Evolutionary conservation across 2,329 filamentous ascomycete genomes (phyloP).

Genomic region (Didymella segeticola): DNA sequence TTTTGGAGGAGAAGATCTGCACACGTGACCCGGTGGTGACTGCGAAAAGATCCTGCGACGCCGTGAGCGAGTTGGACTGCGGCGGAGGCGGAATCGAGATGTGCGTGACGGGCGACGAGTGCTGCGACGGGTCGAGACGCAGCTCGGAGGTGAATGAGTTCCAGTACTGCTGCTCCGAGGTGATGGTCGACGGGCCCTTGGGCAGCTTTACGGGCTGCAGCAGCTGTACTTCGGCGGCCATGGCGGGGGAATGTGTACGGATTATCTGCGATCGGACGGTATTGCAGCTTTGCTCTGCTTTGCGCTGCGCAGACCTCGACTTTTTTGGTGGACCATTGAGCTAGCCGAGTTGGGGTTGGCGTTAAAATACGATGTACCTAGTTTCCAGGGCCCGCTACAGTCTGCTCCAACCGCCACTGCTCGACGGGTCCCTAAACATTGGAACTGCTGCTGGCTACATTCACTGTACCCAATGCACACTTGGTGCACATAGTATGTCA

Average conservation of each 20-base stretch:
- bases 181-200: slow-evolving; percentile 79
- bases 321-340: slow-evolving; percentile 12
- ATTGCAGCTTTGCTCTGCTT: slow-evolving; percentile 23
- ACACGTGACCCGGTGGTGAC: slow-evolving; percentile 94
- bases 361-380: too few species aligned
- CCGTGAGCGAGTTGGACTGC: slow-evolving; percentile 46
- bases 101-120: slow-evolving; percentile 87
- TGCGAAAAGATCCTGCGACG: slow-evolving; percentile 74
- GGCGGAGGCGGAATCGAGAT: slow-evolving; percentile 73
- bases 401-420: not conserved
- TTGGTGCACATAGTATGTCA: not conserved
- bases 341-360: slow-evolving; percentile 6
- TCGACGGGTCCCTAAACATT: not conserved
- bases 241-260: slow-evolving; percentile 48
- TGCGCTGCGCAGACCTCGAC: slow-evolving; percentile 7
- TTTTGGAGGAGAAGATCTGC: slow-evolving; percentile 91
- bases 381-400: not conserved
- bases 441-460: not conserved
- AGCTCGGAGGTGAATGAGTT: slow-evolving; percentile 91
- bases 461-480: not conserved
- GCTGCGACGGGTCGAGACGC: slow-evolving; percentile 81
- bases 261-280: slow-evolving; percentile 15
- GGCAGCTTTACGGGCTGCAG: slow-evolving; percentile 83
- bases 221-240: slow-evolving; percentile 87
- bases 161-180: slow-evolving; percentile 96